phyloP scores from a whole-genome alignment of 1,139 yeast genomes.

The Yamadazyma triangularis region DNA sequence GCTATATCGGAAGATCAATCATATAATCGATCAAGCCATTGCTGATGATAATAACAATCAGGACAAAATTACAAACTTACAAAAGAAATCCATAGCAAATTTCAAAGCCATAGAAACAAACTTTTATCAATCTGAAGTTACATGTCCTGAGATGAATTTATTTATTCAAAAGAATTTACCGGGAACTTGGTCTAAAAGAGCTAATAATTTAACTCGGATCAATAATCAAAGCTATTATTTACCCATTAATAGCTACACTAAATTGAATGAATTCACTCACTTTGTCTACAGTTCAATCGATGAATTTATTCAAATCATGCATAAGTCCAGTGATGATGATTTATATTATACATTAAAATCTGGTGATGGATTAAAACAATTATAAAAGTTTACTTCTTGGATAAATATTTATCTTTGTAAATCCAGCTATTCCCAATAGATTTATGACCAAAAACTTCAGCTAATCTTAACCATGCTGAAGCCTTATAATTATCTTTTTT shows the following conservation, averaged over 20 bases:
- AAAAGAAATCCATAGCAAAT: constrained; percentile 22
- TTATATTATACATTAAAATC: constrained; percentile 18
- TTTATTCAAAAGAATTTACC: constrained; percentile 30
- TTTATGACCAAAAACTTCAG: constrained; percentile 61
- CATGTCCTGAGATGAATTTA: constrained; percentile 16
- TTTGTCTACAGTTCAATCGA: constrained; percentile 25
- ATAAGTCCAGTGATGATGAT: constrained; percentile 9
- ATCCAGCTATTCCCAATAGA: constrained; percentile 77
- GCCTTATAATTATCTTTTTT: constrained; percentile 62
- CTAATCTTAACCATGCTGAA: constrained; percentile 67
- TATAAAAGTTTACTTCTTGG: background rate
- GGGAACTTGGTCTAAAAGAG: constrained; percentile 26
- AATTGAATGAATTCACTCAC: constrained; percentile 29
- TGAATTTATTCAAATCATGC: constrained; percentile 30
- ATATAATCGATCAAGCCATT: constrained; percentile 11
- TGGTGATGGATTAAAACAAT: constrained; percentile 7
- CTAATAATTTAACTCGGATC: constrained; percentile 6
- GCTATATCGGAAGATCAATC: constrained; percentile 4
- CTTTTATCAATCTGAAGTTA: constrained; percentile 5
- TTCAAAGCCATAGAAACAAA: constrained; percentile 9
- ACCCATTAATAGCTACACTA: constrained; percentile 37
- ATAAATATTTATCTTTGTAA: constrained; percentile 64
- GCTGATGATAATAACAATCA: background rate
- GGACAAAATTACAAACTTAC: constrained; percentile 18
- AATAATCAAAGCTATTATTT: constrained; percentile 22